These are phyloP conservation scores for Mucor mucedo DNA, from an alignment of 371 early-diverging fungal species.

Conservation along the genomic window DNA sequence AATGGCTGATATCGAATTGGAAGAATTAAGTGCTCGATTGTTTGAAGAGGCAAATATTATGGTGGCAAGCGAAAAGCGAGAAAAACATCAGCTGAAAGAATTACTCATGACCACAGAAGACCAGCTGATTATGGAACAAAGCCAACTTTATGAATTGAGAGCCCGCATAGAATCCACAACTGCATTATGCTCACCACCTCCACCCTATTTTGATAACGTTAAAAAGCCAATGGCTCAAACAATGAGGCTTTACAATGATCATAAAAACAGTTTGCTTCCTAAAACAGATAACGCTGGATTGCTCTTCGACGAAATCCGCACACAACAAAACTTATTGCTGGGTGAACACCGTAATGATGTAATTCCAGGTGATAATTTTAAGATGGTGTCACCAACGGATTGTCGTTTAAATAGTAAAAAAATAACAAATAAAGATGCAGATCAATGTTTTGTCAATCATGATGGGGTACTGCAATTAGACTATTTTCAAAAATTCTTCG, in stretches of 20 bases:
- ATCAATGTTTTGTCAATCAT: background rate
- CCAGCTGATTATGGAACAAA: conserved; percentile 38
- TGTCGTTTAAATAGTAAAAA: background rate
- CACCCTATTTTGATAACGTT: conserved; percentile 1
- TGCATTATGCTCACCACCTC: background rate
- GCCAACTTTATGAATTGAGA: conserved; percentile 11
- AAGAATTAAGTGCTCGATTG: conserved; percentile 28
- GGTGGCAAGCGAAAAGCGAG: conserved; percentile 31
- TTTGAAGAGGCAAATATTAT: conserved; percentile 42
- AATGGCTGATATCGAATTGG: conserved; percentile 28
- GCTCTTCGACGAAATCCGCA: background rate
- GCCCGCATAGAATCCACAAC: conserved; percentile 5
- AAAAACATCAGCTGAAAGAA: conserved; percentile 9
- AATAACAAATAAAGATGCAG: conserved; percentile 1
- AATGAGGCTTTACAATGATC: background rate
- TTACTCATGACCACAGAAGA: conserved; percentile 1
- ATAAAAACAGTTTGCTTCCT: background rate
- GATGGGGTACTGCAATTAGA: conserved; percentile 2
- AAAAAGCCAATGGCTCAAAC: conserved; percentile 2
- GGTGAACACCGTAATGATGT: background rate
- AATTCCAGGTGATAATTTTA: background rate
- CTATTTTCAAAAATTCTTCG: conserved; percentile 4
- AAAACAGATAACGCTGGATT: background rate
- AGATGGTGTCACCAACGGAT: background rate
- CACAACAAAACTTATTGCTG: background rate